These are phyloP conservation scores for Cylindrotheca closterium DNA, from an alignment of 108 stramenopile species.

Conservation along the genomic window DNA sequence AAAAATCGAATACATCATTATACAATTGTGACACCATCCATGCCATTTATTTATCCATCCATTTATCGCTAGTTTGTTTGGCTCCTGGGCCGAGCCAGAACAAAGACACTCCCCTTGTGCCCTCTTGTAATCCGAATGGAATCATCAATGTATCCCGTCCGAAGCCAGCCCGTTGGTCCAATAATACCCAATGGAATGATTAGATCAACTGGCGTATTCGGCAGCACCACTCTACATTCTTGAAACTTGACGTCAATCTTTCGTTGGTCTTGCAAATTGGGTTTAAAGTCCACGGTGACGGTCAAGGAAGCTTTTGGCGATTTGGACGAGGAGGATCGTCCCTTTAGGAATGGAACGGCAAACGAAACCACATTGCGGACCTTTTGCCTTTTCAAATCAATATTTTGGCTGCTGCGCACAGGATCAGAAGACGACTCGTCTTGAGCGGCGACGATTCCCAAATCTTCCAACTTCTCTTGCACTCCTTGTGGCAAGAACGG, in stretches of 20 bases:
- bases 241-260: slow-evolving; percentile 81
- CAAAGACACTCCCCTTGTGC: slow-evolving; percentile 81
- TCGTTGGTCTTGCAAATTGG: slow-evolving; percentile 50
- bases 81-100: slow-evolving; percentile 66
- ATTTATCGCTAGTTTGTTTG: no score
- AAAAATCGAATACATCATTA: no score
- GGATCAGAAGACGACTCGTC: slow-evolving; percentile 21
- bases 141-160: slow-evolving; percentile 73
- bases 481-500: slow-evolving; percentile 61
- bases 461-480: slow-evolving; percentile 65
- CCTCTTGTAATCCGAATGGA: slow-evolving; percentile 79
- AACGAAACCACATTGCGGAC: slow-evolving; percentile 76
- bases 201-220: slow-evolving; percentile 46
- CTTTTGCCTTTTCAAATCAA: slow-evolving; percentile 61
- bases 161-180: slow-evolving; percentile 77
- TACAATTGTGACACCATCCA: not conserved
- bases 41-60: slow-evolving; percentile 4
- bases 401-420: slow-evolving; percentile 63
- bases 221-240: slow-evolving; percentile 51
- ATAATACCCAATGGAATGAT: slow-evolving; percentile 62
- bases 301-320: slow-evolving; percentile 41
- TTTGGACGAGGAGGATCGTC: no score
- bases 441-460: slow-evolving; percentile 45
- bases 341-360: slow-evolving; percentile 16
- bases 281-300: slow-evolving; percentile 55